A percentile compares a stretch with the other conserved stretches of the same genome.
phyloP scores from a whole-genome alignment of 768 basidiomycete species.

The Pleurotus eryngii region DNA sequence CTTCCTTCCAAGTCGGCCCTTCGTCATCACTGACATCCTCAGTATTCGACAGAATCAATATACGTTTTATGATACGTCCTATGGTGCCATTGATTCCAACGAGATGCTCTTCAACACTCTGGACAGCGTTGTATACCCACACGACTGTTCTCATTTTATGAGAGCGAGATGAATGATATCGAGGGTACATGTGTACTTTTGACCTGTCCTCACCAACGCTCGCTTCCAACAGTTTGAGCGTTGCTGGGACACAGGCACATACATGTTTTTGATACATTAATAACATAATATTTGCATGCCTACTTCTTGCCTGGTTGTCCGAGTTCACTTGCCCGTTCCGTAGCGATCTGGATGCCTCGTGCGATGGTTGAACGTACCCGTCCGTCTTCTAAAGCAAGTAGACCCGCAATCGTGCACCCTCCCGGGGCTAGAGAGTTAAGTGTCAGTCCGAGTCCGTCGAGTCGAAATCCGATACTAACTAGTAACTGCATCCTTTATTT shows the following conservation, averaged over 20 bases:
- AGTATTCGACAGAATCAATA: no score
- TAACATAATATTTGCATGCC: neutral
- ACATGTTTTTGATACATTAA: neutral
- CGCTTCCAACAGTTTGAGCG: neutral
- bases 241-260: neutral
- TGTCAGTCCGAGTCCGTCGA: neutral
- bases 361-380: constrained; percentile 92
- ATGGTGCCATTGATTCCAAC: neutral
- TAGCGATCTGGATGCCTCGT: constrained; percentile 90
- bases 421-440: constrained; percentile 69
- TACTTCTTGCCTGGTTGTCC: constrained; percentile 67
- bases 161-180: constrained; percentile 62
- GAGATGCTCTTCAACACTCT: constrained; percentile 92
- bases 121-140: constrained; percentile 70
- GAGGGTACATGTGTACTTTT: neutral
- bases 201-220: neutral
- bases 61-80: no score
- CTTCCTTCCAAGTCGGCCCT: no score
- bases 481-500: constrained; percentile 96
- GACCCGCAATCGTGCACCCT: constrained; percentile 97
- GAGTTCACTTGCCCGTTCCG: constrained; percentile 82
- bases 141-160: constrained; percentile 95
- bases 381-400: constrained; percentile 93
- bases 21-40: no score
- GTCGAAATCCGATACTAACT: constrained; percentile 51